Base-by-base conservation (phyloP, 495 filamentous ascomycete species). In the Saxophila tyrrhenica region DNA sequence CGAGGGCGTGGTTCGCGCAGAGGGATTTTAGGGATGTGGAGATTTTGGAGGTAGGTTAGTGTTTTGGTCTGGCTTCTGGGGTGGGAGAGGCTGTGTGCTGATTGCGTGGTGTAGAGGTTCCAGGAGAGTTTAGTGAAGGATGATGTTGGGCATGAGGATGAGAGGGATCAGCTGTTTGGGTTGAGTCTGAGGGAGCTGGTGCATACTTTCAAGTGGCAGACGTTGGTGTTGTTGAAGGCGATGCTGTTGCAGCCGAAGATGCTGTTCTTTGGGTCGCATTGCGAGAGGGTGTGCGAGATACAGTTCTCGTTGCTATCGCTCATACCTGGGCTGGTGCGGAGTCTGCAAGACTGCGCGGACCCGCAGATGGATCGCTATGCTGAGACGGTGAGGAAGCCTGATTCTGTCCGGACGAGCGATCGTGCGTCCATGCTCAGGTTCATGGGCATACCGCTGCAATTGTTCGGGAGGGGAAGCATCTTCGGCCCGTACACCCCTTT, bases 401-500 rank as follows among this genome's bases (percentile, higher is more conserved):
- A 88, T 24, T 91, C 88, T 51, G 75, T 97, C 52, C 83, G 81
- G 64, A 95, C 90, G 25, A 96, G 91, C 65, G 92, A 97, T 64
- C 79, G 94, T 58, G 83, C 78, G 63, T 97, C 91, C 81, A 79
- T 98, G 58, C 76, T 97, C 54, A 75, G 84, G 23, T 97, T 95
- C 64, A 94, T 95, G 88, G 92, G 92, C 21, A 67, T 97, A 45
- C 92, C 92, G 15, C 69, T 98, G 50, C 92, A 97, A 64, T 83
- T 98, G 32, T 98, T 98, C 66, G 90, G 92, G 58, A 95, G 89
- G 75, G 92, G 92, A 48, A 90, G 87, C 66, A 77, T 98, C 58
- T 96, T 97, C 65, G 91, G 92, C 1, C 92, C 92, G 0, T 98
- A 98, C 70, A 98, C 94, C 1, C 92, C 92, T 19, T 70, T 98